Base-by-base conservation (phyloP, 257 asterid species). In the Solanum chiquidenum region DNA sequence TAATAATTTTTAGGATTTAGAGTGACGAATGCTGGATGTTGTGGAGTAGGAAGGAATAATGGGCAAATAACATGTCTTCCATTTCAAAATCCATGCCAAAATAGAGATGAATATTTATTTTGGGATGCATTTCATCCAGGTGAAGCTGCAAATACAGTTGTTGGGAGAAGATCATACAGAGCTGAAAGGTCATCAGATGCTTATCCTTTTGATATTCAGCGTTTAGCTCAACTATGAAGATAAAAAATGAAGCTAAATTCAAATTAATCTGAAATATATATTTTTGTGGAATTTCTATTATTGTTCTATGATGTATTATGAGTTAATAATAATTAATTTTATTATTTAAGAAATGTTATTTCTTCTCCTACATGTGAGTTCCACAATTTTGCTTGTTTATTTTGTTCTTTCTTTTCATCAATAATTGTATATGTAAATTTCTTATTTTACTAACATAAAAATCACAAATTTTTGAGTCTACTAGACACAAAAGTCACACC, bases 11-110 rank as follows among this genome's bases (percentile, higher is more conserved):
- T 85, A 96, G 99, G 99, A 55, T 95, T 97, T 37, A 91, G 87
- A 6, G 98, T 97, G 75, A 93, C 95, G 12, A 97, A 97, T 66
- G 94, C 94, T 0, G 98, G 99, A 27, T 97, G 99, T 52, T 97
- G 99, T 44, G 99, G 99, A 0, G 98, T 95, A 20, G 99, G 99
- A 71, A 90, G 98, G 90, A 97, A 97, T 90, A 97, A 94, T 9
- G 99, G 98, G n/a, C 99, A 97, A 88, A 93, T 97, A 9, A 97
- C 99, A 7, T 97, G 98, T 35, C 95, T 97, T 7, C 99, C 99
- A 0, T 9, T 89, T 1, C 99, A 94, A 74, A 88, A 87, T 4
- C 90, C 99, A 4, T 97, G 99, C 90, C 90, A 10, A 21, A 95
- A 95, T 84, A 92, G 99, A 46, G 68, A 93, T 16, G 91, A 93